Evolutionary conservation across 2,329 filamentous ascomycete genomes (phyloP).

Genomic region (Didymella sp.): DNA sequence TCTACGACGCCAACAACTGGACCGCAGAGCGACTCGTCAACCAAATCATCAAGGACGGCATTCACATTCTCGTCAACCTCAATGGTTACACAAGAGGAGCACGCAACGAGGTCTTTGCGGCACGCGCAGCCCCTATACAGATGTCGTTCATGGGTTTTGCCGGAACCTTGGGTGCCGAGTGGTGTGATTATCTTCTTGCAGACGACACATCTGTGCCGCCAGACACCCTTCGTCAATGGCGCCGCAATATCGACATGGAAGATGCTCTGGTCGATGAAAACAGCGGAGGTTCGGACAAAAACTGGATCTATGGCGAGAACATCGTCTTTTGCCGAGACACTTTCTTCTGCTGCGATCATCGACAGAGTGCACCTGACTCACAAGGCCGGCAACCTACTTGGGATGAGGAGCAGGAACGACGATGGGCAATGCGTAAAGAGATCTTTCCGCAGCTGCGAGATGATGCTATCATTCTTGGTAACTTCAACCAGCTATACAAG

Average conservation of each 20-base stretch:
- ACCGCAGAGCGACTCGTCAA: slow-evolving; percentile 80
- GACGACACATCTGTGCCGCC: slow-evolving; percentile 86
- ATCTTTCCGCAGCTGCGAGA: slow-evolving; percentile 84
- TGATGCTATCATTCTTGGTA: slow-evolving; percentile 88
- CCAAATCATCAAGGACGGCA: slow-evolving; percentile 84
- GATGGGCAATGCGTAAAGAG: slow-evolving; percentile 93
- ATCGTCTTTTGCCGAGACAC: slow-evolving; percentile 93
- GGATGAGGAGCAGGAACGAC: slow-evolving; percentile 79
- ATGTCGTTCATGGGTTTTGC: slow-evolving; percentile 99
- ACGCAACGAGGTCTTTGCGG: slow-evolving; percentile 97
- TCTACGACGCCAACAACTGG: slow-evolving; percentile 88
- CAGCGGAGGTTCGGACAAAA: slow-evolving; percentile 71
- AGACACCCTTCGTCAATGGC: slow-evolving; percentile 79
- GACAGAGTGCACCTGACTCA: slow-evolving; percentile 81
- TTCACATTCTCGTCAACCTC: slow-evolving; percentile 96
- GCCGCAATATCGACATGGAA: slow-evolving; percentile 75
- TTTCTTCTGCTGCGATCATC: slow-evolving; percentile 98
- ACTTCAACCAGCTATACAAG: slow-evolving; percentile 99
- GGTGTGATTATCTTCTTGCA: slow-evolving; percentile 96
- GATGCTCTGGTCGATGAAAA: slow-evolving; percentile 70
- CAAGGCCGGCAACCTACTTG: slow-evolving; percentile 72
- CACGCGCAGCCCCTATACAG: slow-evolving; percentile 90
- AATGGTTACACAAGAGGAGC: slow-evolving; percentile 97
- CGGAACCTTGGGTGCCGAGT: slow-evolving; percentile 92
- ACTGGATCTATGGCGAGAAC: slow-evolving; percentile 97